A percentile compares a stretch with the other conserved stretches of the same genome.
Conservation (phyloP, 805 yeast genomes). For the Kluyveromyces siamensis region DNA sequence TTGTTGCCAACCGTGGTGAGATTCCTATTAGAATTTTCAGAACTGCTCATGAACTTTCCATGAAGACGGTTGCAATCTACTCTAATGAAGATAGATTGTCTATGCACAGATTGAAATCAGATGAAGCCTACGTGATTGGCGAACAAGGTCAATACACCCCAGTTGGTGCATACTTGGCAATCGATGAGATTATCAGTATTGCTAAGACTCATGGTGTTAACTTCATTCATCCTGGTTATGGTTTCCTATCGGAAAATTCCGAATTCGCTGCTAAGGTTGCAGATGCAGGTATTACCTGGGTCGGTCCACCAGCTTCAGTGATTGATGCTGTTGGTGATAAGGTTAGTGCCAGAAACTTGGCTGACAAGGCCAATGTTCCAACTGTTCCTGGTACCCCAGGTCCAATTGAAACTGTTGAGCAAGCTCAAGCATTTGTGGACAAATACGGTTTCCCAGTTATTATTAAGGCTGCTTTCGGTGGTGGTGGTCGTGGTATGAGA, state of each 20-base stretch:
- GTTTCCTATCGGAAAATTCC: constrained; percentile 82
- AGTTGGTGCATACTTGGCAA: constrained; percentile 90
- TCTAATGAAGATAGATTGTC: constrained; percentile 93
- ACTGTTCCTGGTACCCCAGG: constrained; percentile 98
- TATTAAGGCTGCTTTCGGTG: constrained; percentile 98
- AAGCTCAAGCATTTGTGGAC: constrained; percentile 72
- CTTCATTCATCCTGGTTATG: constrained; percentile 92
- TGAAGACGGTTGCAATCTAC: constrained; percentile 95
- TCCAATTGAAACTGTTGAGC: constrained; percentile 72
- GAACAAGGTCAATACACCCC: constrained; percentile 84
- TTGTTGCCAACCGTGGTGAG: constrained; percentile 81
- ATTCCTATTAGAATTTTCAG: constrained; percentile 85
- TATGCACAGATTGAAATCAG: constrained; percentile 92
- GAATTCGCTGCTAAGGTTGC: constrained; percentile 90
- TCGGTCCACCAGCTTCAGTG: constrained; percentile 83
- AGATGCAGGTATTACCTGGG: constrained; percentile 88
- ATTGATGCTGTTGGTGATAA: constrained; percentile 96
- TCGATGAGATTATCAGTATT: constrained; percentile 86
- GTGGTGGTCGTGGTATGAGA: constrained; percentile 99
- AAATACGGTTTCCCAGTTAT: constrained; percentile 92
- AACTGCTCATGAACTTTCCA: constrained; percentile 93
- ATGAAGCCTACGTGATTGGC: constrained; percentile 89
- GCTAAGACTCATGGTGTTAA: constrained; percentile 71
- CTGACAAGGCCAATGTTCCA: constrained; percentile 75
- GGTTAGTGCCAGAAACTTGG: constrained; percentile 87